phyloP scores from a whole-genome alignment of 148 eudicot genomes.

The Gaultheria prostrata region DNA sequence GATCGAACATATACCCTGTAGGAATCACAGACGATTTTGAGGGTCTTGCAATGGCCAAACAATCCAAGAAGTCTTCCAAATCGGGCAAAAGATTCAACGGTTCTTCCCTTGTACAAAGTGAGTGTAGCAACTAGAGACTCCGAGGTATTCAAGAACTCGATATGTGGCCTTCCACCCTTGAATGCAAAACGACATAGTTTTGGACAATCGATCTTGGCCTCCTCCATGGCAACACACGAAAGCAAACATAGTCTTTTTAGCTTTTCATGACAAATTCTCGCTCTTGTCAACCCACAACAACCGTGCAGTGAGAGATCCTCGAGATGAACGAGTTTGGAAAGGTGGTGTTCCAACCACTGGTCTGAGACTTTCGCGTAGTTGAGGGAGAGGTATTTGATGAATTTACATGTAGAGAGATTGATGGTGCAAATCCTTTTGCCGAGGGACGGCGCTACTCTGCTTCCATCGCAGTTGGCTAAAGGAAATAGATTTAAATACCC shows the following conservation, averaged over 20 bases:
- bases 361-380: background rate
- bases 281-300: background rate
- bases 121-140: background rate
- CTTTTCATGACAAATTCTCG: background rate
- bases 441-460: background rate
- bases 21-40: background rate
- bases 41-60: background rate
- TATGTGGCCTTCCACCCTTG: background rate
- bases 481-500: background rate
- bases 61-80: background rate
- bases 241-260: background rate
- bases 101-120: background rate
- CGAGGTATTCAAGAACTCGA: background rate
- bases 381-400: background rate
- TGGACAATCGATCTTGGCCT: background rate
- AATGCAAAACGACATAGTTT: background rate
- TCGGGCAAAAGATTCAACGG: background rate
- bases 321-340: background rate
- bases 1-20: background rate
- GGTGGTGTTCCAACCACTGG: background rate
- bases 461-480: background rate
- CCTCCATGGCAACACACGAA: background rate
- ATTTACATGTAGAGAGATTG: background rate
- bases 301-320: background rate
- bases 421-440: background rate